These are phyloP conservation scores for Dioscorea cayenensis DNA, from an alignment of 116 monocot species.

Conservation along the genomic window DNA sequence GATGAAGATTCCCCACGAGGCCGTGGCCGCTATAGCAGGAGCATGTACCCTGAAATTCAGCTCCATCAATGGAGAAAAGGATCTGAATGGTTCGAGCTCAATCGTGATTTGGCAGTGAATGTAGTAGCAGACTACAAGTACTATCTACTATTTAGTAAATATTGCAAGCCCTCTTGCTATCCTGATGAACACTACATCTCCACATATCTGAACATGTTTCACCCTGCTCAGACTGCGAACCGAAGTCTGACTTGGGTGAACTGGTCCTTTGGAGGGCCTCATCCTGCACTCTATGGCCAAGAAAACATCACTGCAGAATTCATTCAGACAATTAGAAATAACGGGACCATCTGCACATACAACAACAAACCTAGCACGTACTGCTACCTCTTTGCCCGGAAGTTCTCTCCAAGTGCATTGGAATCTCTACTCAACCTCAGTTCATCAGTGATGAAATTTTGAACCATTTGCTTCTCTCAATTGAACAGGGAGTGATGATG, in stretches of 20 bases:
- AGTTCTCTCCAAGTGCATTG: too few relatives aligned
- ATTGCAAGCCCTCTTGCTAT: conserved; percentile 16
- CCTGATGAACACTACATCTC: conserved; percentile 27
- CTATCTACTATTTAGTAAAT: conserved; percentile 12
- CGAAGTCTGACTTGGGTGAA: conserved; percentile 18
- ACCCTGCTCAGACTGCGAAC: conserved; percentile 9
- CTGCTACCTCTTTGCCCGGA: conserved; percentile 11
- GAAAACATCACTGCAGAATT: conserved; percentile 10
- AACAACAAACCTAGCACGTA: conserved; percentile 7
- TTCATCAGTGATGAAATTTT: too few relatives aligned
- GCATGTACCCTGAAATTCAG: conserved; percentile 22
- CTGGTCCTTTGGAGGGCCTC: conserved; percentile 7
- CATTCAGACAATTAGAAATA: conserved; percentile 19
- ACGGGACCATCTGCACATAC: conserved; percentile 22
- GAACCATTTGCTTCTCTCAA: too few relatives aligned
- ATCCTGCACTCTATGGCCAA: conserved; percentile 14
- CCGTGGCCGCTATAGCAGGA: conserved; percentile 11
- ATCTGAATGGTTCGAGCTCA: conserved; percentile 21
- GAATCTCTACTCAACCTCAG: too few relatives aligned
- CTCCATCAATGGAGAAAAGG: conserved; percentile 19
- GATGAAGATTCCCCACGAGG: conserved; percentile 7
- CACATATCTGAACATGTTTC: conserved; percentile 14
- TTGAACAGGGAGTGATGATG: too few relatives aligned
- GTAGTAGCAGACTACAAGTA: conserved; percentile 19
- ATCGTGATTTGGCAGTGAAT: conserved; percentile 12